Percentiles rank a stretch among this genome's conserved stretches.
Conservation (phyloP, 2,329 filamentous ascomycete species). For the Peltaster fructicola region DNA sequence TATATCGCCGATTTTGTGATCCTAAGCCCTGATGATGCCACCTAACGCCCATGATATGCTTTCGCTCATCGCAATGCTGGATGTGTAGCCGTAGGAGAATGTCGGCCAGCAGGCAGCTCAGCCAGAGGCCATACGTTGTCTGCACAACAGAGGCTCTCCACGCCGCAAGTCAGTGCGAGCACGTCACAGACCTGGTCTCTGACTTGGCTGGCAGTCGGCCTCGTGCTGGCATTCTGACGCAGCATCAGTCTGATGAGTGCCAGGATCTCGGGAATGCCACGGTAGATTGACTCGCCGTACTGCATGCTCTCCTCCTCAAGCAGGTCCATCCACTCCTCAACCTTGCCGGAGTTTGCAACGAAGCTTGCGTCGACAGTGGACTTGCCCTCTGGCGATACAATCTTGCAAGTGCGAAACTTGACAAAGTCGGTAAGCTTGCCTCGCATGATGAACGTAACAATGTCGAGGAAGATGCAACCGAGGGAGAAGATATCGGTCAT, state of each 20-base stretch:
- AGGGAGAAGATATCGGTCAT: conserved; percentile 54
- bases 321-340: conserved; percentile 50
- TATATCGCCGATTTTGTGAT: too few species aligned
- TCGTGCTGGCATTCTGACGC: conserved; percentile 20
- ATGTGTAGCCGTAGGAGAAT: too few species aligned
- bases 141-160: conserved; percentile 16
- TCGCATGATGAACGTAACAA: conserved; percentile 52
- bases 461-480: conserved; percentile 54
- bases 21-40: too few species aligned
- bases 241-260: conserved; percentile 26
- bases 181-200: conserved; percentile 19
- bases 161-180: conserved; percentile 12
- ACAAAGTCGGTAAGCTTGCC: conserved; percentile 48
- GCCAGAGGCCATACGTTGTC: conserved; percentile 10
- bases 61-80: too few species aligned
- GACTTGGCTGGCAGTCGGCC: conserved; percentile 25
- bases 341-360: conserved; percentile 44
- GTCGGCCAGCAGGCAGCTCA: too few species aligned
- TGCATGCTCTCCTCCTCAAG: conserved; percentile 11
- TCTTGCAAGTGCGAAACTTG: conserved; percentile 45
- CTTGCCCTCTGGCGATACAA: too few species aligned
- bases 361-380: conserved; percentile 1
- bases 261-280: conserved; percentile 24
- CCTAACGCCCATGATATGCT: too few species aligned
- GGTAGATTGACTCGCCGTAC: conserved; percentile 16